Evolutionary conservation across 192 early-diverging fungal species (phyloP).

Genomic region (Rhizophagus clarus): DNA sequence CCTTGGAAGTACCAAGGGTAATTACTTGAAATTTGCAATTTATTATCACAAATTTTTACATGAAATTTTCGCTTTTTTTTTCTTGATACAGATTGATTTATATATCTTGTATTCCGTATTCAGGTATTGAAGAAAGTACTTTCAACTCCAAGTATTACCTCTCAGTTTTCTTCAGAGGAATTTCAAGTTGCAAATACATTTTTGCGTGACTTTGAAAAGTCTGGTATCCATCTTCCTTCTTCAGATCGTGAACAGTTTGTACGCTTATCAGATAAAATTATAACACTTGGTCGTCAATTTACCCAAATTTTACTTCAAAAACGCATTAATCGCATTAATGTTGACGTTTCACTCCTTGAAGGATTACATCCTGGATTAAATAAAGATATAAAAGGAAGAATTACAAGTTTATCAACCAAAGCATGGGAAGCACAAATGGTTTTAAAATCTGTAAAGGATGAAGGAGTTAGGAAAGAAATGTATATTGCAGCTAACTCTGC

Average conservation of each 20-base stretch:
- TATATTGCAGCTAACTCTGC: slow-evolving; percentile 80
- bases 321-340: slow-evolving; percentile 40
- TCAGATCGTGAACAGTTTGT: slow-evolving; percentile 74
- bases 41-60: neutral
- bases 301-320: slow-evolving; percentile 49
- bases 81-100: neutral
- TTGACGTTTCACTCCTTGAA: slow-evolving; percentile 42
- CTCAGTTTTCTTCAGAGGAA: slow-evolving; percentile 68
- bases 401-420: slow-evolving; percentile 61
- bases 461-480: slow-evolving; percentile 67
- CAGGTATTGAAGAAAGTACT: slow-evolving; percentile 71
- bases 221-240: slow-evolving; percentile 84
- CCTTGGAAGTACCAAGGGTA: neutral
- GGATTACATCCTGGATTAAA: slow-evolving; percentile 41
- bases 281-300: slow-evolving; percentile 75
- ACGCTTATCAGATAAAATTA: slow-evolving; percentile 79
- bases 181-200: slow-evolving; percentile 78
- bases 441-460: slow-evolving; percentile 62
- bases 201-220: slow-evolving; percentile 91
- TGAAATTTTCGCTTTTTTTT: neutral
- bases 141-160: slow-evolving; percentile 56
- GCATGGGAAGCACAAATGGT: slow-evolving; percentile 62
- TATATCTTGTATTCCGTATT: neutral
- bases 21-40: neutral
- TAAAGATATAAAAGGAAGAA: slow-evolving; percentile 37